phyloP scores from a whole-genome alignment of 495 filamentous ascomycete genomes.

The Lophiostoma macrostomum region DNA sequence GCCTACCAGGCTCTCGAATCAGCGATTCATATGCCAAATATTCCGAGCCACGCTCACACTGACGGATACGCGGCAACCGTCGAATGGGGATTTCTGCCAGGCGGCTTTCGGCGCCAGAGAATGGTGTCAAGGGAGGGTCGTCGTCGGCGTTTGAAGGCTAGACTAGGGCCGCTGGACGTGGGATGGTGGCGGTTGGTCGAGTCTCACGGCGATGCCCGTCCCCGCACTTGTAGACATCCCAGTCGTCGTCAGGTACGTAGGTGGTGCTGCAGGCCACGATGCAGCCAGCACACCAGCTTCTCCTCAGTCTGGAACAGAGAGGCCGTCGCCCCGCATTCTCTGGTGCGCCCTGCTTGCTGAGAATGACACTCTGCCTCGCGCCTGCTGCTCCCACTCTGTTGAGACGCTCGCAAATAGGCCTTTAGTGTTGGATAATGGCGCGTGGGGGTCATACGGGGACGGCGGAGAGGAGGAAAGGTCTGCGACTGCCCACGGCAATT shows the following conservation, averaged over 20 bases:
- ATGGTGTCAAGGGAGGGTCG: background rate
- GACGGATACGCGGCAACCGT: background rate
- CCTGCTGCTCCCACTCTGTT: no score
- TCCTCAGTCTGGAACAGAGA: background rate
- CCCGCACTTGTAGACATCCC: constrained; percentile 26
- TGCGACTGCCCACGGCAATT: background rate
- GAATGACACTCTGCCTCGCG: no score
- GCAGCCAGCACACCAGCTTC: constrained; percentile 14
- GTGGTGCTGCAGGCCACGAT: constrained; percentile 12
- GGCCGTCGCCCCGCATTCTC: background rate
- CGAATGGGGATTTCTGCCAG: constrained; percentile 12
- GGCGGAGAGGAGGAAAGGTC: background rate
- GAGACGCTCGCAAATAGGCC: no score
- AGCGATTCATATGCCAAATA: constrained; percentile 5
- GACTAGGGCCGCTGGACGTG: constrained; percentile 15
- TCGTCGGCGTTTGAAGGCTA: constrained; percentile 29
- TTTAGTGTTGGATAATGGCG: constrained; percentile 26
- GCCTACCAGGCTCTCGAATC: constrained; percentile 16
- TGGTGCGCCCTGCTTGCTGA: background rate
- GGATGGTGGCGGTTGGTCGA: constrained; percentile 24
- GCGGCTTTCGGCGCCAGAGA: background rate
- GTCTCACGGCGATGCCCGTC: constrained; percentile 15
- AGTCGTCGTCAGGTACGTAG: constrained; percentile 30
- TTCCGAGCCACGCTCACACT: constrained; percentile 3
- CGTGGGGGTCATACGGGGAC: constrained; percentile 22